Conservation (phyloP, 768 basidiomycete species). For the Podaxis rugospora region DNA sequence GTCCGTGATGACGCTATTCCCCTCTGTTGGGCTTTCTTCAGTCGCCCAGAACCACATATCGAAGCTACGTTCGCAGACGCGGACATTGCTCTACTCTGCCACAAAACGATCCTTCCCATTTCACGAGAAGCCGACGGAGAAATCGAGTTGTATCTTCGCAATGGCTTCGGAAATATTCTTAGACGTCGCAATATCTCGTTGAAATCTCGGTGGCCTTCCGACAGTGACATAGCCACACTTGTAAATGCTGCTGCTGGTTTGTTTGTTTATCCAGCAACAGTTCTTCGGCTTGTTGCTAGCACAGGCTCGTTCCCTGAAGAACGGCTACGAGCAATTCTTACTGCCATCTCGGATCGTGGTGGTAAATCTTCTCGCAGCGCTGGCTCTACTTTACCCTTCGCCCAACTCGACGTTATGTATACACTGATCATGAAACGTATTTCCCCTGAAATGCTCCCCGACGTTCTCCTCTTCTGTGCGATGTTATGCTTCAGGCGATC, state of each 20-base stretch:
- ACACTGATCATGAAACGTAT: neutral
- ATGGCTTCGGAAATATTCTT: slow-evolving; percentile 1
- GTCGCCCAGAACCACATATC: neutral
- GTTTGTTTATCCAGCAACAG: slow-evolving; percentile 25
- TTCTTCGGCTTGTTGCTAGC: slow-evolving; percentile 19
- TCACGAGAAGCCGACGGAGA: neutral
- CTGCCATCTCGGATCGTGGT: neutral
- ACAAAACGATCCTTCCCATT: neutral
- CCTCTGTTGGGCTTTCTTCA: slow-evolving; percentile 1
- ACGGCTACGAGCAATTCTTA: neutral
- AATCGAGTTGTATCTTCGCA: slow-evolving; percentile 2
- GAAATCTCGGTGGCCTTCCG: slow-evolving; percentile 10
- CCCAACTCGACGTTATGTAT: neutral
- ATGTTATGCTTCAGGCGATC: neutral
- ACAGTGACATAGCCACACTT: slow-evolving; percentile 2
- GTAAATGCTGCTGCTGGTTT: slow-evolving; percentile 19
- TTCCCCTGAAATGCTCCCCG: neutral
- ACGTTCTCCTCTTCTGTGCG: neutral
- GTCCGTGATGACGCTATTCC: neutral
- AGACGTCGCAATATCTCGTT: neutral
- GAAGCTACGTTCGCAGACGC: neutral
- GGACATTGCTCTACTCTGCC: neutral
- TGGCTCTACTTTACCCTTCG: neutral
- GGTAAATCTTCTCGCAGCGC: neutral
- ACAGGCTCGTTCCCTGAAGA: neutral